Conservation (phyloP, 768 basidiomycete genomes). For the Chlorophyllum brunneum region DNA sequence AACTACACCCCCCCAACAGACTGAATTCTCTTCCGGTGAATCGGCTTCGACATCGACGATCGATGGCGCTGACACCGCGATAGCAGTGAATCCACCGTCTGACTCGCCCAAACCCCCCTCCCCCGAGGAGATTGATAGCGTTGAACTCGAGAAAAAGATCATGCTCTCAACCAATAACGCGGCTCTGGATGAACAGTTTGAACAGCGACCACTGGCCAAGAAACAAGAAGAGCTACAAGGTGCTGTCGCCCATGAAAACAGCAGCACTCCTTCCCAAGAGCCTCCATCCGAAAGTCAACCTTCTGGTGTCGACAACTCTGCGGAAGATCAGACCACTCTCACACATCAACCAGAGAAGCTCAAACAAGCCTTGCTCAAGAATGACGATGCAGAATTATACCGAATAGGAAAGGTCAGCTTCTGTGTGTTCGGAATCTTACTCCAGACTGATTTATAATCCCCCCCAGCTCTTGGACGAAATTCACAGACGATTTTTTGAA, state of each 20-base stretch:
- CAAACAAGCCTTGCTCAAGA: constrained; percentile 78
- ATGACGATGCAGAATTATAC: constrained; percentile 79
- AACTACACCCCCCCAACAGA: constrained; percentile 22
- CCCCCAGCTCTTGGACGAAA: constrained; percentile 70
- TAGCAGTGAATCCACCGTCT: constrained; percentile 13
- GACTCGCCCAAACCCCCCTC: constrained; percentile 22
- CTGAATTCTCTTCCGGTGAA: constrained; percentile 11
- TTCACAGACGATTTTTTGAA: constrained; percentile 75
- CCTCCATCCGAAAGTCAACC: not conserved
- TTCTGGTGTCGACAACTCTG: constrained; percentile 14
- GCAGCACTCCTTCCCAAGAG: not conserved
- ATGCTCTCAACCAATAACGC: constrained; percentile 63
- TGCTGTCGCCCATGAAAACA: constrained; percentile 27
- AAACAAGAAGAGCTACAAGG: constrained; percentile 76
- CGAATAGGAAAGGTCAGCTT: constrained; percentile 66
- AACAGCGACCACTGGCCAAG: constrained; percentile 84
- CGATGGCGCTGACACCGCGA: constrained; percentile 6
- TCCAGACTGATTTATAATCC: not conserved
- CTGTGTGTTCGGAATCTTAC: not conserved
- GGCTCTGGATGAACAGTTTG: constrained; percentile 79
- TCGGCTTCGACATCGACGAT: not conserved
- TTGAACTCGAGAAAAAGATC: constrained; percentile 44
- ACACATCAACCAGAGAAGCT: constrained; percentile 40
- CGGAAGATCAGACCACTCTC: constrained; percentile 17
- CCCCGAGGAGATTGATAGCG: constrained; percentile 39